Percentiles rank a stretch among this genome's conserved stretches.
These are phyloP conservation scores for Penicillium sp. DNA, from an alignment of 2,329 filamentous ascomycete genomes.

Conservation along the genomic window DNA sequence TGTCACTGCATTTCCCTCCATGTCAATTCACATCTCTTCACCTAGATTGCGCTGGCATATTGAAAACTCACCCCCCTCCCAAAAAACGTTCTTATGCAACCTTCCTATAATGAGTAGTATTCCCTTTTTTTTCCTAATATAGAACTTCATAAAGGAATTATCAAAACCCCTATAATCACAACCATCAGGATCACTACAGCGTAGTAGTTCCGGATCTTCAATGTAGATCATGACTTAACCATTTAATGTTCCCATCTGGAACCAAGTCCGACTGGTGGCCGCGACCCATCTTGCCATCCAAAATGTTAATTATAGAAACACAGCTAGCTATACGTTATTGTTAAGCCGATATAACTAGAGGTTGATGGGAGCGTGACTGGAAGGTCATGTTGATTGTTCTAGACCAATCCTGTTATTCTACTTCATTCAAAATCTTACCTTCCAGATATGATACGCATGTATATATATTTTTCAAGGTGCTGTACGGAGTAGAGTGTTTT, in stretches of 20 bases:
- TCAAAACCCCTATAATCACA: background rate
- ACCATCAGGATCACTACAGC: background rate
- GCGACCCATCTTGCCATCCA: background rate
- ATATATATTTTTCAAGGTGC: no score
- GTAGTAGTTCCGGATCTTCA: background rate
- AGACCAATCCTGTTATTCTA: no score
- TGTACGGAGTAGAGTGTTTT: no score
- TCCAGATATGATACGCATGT: no score
- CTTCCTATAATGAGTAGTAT: background rate
- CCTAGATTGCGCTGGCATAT: no score
- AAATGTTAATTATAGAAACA: conserved; percentile 11
- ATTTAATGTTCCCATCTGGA: conserved; percentile 7
- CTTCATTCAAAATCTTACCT: no score
- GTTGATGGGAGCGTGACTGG: no score
- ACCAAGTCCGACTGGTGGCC: background rate
- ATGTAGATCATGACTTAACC: background rate
- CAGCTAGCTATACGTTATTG: background rate
- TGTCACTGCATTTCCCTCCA: background rate
- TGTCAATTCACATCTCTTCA: background rate
- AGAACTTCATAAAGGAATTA: background rate
- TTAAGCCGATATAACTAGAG: no score
- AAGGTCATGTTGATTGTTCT: no score
- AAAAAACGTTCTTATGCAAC: no score
- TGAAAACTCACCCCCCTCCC: no score
- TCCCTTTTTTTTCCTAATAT: background rate